Evolutionary conservation across 75 land plant genomes (phyloP), one percentile per base, ranked within the genome.

Genomic region (Pinus tabuliformis): DNA sequence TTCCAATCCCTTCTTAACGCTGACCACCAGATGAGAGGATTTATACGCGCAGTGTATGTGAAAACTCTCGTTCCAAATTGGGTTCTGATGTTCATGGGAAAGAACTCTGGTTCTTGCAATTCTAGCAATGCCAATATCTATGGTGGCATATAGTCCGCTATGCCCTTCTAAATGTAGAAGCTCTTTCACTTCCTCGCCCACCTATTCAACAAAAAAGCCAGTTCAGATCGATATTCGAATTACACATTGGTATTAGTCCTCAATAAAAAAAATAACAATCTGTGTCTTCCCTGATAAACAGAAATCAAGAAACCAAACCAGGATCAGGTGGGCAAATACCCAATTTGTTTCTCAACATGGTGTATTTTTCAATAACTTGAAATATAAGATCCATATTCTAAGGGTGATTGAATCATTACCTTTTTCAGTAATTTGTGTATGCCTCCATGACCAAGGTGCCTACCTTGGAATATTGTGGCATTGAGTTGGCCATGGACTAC

Each of bases 401-500:
- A 21, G 22, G 26, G 62, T 61, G 21, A 3, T 5, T 18, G 6
- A 0, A 9, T 3, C 20, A 37, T 66, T 66, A 66, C 70, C 70
- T 66, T 66, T 0, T 16, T 17, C 5, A 66, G 45, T 6, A 66
- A 8, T 5, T 39, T 45, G 16, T 6, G 9, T 5, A 66, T 6
- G 7, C 70, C 70, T 39, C 42, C 42, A 66, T 66, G 70, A 37
- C 36, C 21, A 6, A 66, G 49, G 20, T 66, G 70, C 21, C 11
- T 66, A 16, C 91, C 96, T 78, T 93, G 91, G 62, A 75, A 89
- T 77, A 95, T 84, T 33, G 98, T 89, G 33, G 70, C 93, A 65
- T 90, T 90, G 21, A 95, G 83, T 5, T 90, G 92, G 2, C 98
- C 98, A 65, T 95, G 96, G 1, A 92, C 84, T 58, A 88, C 61